Evolutionary conservation across 139 green algal species (phyloP).

Genomic region (Chlorella sp.): DNA sequence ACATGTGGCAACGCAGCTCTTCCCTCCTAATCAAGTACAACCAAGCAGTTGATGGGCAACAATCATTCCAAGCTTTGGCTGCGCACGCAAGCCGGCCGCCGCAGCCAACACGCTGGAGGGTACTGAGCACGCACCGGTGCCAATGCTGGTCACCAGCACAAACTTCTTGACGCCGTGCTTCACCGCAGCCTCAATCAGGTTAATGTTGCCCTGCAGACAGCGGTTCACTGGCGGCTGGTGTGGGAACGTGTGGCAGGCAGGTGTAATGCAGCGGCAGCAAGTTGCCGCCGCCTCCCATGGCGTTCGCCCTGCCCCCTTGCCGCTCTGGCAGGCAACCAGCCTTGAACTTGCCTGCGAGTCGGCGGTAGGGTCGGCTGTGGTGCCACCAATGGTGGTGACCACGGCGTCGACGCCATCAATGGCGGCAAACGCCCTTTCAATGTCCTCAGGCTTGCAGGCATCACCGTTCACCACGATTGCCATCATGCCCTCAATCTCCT

Average conservation of each 20-base stretch:
- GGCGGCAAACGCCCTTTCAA: constrained; percentile 81
- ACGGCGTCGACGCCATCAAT: constrained; percentile 96
- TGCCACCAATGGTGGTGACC: constrained; percentile 91
- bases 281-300: not conserved
- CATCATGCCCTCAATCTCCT: constrained; percentile 95
- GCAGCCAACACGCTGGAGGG: no score
- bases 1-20: no score
- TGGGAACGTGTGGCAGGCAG: not conserved
- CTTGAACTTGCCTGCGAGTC: constrained; percentile 67
- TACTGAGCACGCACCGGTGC: constrained; percentile 70
- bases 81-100: no score
- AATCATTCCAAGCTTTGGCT: no score
- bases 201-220: constrained; percentile 90
- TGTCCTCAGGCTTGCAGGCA: constrained; percentile 72
- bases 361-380: constrained; percentile 69
- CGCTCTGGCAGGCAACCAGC: no score
- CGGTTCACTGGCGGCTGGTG: not conserved
- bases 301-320: not conserved
- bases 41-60: no score
- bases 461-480: constrained; percentile 90
- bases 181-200: constrained; percentile 92
- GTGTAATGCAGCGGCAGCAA: not conserved
- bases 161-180: constrained; percentile 95
- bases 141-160: constrained; percentile 96
- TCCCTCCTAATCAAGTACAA: no score